Base-by-base conservation (phyloP, 345 rosid genomes). In the Bruguiera parviflora region DNA sequence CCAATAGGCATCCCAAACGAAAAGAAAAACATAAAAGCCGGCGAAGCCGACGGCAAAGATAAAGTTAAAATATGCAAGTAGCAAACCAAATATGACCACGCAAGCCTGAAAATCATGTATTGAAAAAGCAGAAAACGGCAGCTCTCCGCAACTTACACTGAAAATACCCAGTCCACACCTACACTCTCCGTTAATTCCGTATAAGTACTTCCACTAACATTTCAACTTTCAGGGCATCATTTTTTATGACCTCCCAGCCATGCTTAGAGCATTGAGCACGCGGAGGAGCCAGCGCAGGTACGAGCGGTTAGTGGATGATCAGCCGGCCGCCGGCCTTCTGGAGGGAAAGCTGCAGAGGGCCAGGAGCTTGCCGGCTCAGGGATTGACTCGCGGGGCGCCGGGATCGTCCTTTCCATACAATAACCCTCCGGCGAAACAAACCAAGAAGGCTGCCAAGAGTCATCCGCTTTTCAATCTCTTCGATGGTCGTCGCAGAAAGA, bases 381-480 rank as follows among this genome's bases (percentile, higher is more conserved):
- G 65, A 25, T 76, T 74, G 8, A 80, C 78, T 31, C 11, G 66
- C 15, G 71, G 82, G 49, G 72, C 32, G 46, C 58, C 79, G 56
- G 73, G 52, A 58, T 1, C 15, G 3, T 13, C 28, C 61, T 7
- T 60, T 24, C 72, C 77, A 19, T 58, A 31, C 0, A 21, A 51
- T 2, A 64, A 53, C 35, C 2, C 33, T 35, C 70, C 47, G 69
- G 73, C 27, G 61, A 72, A 74, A n/a, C 10, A 82, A 8, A 53
- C 47, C 18, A 87, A 63, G 67, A 85, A 83, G 79, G 64, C 47
- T 2, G 52, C 43, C 43, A 80, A 86, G 73, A 78, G 65, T 55
- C 97, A 89, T 32, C 97, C 94, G 0, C 72, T 89, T 0, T 53
- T 92, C 47, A 81, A 86, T 67, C 81, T 89, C 33, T 88, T 92